Evolutionary conservation across 352 stramenopile species (phyloP).

Genomic region (Globisporangium echinulatum): DNA sequence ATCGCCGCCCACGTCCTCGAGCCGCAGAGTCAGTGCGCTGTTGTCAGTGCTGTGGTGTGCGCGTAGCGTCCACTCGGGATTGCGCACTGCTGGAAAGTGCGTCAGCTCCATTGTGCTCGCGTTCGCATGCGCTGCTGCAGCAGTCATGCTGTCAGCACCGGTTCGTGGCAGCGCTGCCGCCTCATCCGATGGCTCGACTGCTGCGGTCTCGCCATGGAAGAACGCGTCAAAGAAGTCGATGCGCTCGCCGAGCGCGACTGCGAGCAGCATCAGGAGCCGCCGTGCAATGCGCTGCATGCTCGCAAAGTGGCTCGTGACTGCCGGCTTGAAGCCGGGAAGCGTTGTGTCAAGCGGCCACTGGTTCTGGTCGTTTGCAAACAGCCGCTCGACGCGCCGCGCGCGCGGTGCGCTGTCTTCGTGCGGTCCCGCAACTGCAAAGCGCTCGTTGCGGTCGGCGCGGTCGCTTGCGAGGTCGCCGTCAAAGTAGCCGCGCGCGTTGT

Average conservation of each 20-base stretch:
- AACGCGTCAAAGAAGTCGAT: constrained; percentile 54
- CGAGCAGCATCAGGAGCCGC: constrained; percentile 49
- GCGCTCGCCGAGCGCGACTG: constrained; percentile 45
- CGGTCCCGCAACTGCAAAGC: constrained; percentile 54
- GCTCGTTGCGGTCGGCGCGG: constrained; percentile 90
- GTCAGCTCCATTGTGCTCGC: constrained; percentile 89
- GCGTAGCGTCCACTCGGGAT: constrained; percentile 24
- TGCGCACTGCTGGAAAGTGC: constrained; percentile 66
- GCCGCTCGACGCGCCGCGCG: constrained; percentile 34
- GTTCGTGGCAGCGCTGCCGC: neutral
- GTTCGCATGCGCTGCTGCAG: constrained; percentile 52
- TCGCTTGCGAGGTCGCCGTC: constrained; percentile 93
- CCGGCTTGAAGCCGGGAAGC: constrained; percentile 50
- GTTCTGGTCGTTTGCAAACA: constrained; percentile 83
- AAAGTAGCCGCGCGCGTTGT: constrained; percentile 90
- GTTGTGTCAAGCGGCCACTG: constrained; percentile 52
- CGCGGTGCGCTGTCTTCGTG: constrained; percentile 32
- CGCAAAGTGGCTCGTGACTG: constrained; percentile 34
- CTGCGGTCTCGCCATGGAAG: constrained; percentile 21
- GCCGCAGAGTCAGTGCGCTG: constrained; percentile 36
- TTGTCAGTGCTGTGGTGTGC: constrained; percentile 39
- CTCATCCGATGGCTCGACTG: neutral
- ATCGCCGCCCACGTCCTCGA: constrained; percentile 20
- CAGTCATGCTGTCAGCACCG: constrained; percentile 4
- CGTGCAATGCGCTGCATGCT: constrained; percentile 47